A percentile compares a stretch with the other conserved stretches of the same genome.
Conservation (phyloP, 331 rosid genomes). For the Pyrus hybrid region DNA sequence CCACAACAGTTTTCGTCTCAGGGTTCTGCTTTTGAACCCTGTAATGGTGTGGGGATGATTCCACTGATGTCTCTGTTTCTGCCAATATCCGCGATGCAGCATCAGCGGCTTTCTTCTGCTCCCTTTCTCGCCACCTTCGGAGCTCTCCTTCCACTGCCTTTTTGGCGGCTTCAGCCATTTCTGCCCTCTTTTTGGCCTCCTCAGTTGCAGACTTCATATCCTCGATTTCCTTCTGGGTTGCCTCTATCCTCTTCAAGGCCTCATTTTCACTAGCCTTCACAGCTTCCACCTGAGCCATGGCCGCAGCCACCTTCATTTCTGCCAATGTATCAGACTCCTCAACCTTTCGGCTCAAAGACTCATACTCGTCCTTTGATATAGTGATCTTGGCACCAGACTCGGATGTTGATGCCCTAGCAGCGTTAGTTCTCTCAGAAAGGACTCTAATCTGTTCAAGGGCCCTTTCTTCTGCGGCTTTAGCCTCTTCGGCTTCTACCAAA, state of each 20-base stretch:
- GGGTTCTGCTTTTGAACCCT: constrained; percentile 50
- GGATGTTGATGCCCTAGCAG: constrained; percentile 90
- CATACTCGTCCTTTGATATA: constrained; percentile 72
- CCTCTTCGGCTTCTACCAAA: constrained; percentile 79
- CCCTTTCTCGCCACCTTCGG: constrained; percentile 81
- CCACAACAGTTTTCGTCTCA: constrained; percentile 33
- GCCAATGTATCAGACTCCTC: constrained; percentile 82
- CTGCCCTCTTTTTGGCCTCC: constrained; percentile 72
- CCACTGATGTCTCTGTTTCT: constrained; percentile 46
- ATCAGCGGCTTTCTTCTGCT: constrained; percentile 88
- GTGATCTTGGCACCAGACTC: constrained; percentile 72
- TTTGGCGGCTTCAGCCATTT: constrained; percentile 97
- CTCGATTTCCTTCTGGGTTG: constrained; percentile 69
- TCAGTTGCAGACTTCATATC: constrained; percentile 65
- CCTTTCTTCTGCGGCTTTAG: constrained; percentile 66
- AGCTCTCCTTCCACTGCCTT: constrained; percentile 88
- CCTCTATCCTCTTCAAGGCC: constrained; percentile 55
- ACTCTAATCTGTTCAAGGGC: constrained; percentile 71
- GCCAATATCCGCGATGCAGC: constrained; percentile 81
- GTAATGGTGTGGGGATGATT: constrained; percentile 68
- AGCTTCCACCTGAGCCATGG: constrained; percentile 93
- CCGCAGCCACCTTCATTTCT: constrained; percentile 95
- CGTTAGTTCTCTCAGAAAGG: constrained; percentile 68
- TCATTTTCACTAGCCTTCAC: constrained; percentile 97
- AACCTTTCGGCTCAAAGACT: constrained; percentile 75